Conservation (phyloP, 2,329 filamentous ascomycete species). For the Capronia epimyces region DNA sequence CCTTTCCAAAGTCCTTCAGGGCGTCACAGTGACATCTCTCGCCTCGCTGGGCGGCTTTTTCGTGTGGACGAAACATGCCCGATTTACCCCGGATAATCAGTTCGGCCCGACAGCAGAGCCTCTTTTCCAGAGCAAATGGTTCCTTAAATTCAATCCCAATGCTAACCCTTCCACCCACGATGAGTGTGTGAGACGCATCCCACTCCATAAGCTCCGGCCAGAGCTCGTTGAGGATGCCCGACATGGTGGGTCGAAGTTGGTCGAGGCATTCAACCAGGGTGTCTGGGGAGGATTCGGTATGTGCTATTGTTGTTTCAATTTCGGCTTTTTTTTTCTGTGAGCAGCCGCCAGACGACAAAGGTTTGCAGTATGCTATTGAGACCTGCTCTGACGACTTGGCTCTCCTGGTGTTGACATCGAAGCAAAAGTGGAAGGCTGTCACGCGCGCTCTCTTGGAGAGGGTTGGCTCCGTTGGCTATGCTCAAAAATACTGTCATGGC, state of each 20-base stretch:
- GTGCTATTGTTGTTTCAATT: background rate
- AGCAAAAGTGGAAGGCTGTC: background rate
- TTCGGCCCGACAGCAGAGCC: slow-evolving; percentile 56
- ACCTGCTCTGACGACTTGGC: background rate
- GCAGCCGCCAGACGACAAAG: too few species aligned
- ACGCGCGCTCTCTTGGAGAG: too few species aligned
- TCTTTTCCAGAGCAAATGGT: slow-evolving; percentile 55
- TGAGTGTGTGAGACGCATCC: slow-evolving; percentile 57
- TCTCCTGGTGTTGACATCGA: background rate
- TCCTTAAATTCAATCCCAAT: slow-evolving; percentile 56
- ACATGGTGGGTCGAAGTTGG: slow-evolving; percentile 52
- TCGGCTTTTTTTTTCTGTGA: background rate
- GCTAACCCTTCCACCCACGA: slow-evolving; percentile 61
- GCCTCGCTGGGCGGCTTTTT: slow-evolving; percentile 51
- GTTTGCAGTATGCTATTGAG: background rate
- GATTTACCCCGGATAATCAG: slow-evolving; percentile 51
- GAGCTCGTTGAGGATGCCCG: slow-evolving; percentile 51
- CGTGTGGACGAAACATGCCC: slow-evolving; percentile 49
- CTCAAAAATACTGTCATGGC: too few species aligned
- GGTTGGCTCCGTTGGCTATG: too few species aligned
- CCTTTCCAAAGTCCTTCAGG: slow-evolving; percentile 34
- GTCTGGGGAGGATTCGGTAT: slow-evolving; percentile 47
- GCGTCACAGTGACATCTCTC: slow-evolving; percentile 43
- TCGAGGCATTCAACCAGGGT: slow-evolving; percentile 61
- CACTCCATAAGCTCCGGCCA: slow-evolving; percentile 59